Conservation (phyloP, 1,139 yeast genomes). For the Sugiyamaella castrensis region DNA sequence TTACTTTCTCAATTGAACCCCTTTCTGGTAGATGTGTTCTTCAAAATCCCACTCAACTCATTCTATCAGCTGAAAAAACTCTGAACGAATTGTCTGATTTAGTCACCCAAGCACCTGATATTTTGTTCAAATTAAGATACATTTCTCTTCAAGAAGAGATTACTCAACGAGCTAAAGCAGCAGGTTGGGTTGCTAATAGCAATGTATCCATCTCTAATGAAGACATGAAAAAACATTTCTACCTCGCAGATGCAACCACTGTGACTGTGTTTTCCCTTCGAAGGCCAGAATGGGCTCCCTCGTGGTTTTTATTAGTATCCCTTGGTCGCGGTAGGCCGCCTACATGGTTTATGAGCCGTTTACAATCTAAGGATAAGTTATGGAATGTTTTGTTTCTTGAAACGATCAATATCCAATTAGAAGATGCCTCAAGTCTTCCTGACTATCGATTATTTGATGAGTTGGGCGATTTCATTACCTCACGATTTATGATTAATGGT, state of each 20-base stretch:
- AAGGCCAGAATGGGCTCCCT: constrained; percentile 34
- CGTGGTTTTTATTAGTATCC: constrained; percentile 39
- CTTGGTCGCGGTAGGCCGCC: constrained; percentile 28
- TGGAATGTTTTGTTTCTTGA: constrained; percentile 33
- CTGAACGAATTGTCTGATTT: constrained; percentile 33
- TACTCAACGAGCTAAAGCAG: constrained; percentile 32
- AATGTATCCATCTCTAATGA: constrained; percentile 28
- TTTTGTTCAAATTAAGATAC: constrained; percentile 32
- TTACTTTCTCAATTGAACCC: constrained; percentile 33
- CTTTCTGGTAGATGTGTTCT: constrained; percentile 35
- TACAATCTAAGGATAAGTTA: constrained; percentile 30
- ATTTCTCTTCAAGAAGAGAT: constrained; percentile 36
- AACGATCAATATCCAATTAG: constrained; percentile 24
- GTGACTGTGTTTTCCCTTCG: constrained; percentile 34
- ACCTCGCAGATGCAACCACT: constrained; percentile 22
- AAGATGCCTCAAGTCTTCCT: constrained; percentile 19
- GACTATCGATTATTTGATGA: constrained; percentile 31
- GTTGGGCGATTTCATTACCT: constrained; percentile 27
- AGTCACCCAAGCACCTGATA: constrained; percentile 27
- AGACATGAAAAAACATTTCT: constrained; percentile 28
- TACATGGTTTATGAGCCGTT: constrained; percentile 34
- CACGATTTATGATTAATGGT: constrained; percentile 30
- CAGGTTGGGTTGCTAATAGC: constrained; percentile 37
- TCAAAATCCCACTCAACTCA: constrained; percentile 33
- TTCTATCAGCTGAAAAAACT: constrained; percentile 32